Evolutionary conservation across 176 grass and related monocot species (phyloP), one percentile per base, ranked within the genome.

Genomic region (Areca catechu): DNA sequence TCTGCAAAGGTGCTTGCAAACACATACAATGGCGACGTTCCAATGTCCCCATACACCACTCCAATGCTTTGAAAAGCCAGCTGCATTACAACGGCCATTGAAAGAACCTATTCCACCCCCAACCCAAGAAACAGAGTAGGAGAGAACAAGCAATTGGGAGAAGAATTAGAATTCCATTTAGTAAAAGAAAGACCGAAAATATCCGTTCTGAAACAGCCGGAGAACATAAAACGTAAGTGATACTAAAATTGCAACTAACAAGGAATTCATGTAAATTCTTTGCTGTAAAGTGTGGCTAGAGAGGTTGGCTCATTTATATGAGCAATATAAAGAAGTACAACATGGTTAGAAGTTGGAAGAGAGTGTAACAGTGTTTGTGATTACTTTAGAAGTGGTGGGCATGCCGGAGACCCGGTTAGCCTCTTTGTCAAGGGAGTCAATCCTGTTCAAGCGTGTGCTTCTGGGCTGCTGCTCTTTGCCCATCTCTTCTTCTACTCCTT

Each of bases 31-130:
- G 79, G 72, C 16, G 79, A 82, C 15, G 79, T 82, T 16, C 79
- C 79, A 7, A 82, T 76, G 48, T 82, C 72, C 7, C 79, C 79
- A 15, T 82, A 82, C 37, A 82, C 79, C 22, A 82, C 72, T 20
- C 79, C 60, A 18, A 76, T 76, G 53, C 79, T 76, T 9, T 82
- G 72, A 57, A 82, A 76, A 19, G 79, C 79, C 22, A 82, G 60
- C 27, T 55, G 64, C 79, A 82, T 18, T 14, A 66, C 28, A 4
- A 56, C 65, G 48, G 74, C 57, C 21, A 67, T 49, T 43, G 74
- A 62, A 20, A 77, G 20, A 48, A 57, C 65, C 66, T 77, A 28
- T 68, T 54, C 9, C 10, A 12, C 34, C 34, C 20, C 49, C 27
- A 6, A 29, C 3, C 24, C 24, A 25, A 68, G 17, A 4, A 54